Conservation (phyloP, 2,329 filamentous ascomycete species). For the Bipolaris bicolor region DNA sequence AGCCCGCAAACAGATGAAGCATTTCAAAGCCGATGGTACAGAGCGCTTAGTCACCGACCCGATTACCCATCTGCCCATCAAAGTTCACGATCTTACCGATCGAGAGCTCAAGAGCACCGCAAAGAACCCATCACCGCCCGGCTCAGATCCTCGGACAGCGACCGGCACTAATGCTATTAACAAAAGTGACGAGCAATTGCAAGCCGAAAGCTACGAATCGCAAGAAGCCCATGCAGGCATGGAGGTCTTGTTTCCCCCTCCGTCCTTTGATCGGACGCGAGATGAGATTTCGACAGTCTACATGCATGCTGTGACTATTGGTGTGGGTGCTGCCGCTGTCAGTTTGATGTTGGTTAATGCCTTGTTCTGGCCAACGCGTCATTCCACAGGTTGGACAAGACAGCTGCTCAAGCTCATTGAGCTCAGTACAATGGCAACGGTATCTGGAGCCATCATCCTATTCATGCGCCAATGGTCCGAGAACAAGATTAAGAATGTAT, state of each 20-base stretch:
- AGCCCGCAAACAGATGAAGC: constrained; percentile 58
- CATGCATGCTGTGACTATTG: constrained; percentile 52
- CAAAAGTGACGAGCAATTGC: constrained; percentile 54
- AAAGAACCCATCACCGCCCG: constrained; percentile 54
- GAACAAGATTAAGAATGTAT: constrained; percentile 66
- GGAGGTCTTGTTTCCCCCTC: constrained; percentile 61
- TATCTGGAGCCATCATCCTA: constrained; percentile 47
- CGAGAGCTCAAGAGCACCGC: constrained; percentile 61
- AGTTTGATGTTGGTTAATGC: constrained; percentile 45
- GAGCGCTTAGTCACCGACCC: constrained; percentile 72
- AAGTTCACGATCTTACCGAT: constrained; percentile 71
- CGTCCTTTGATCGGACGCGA: constrained; percentile 55
- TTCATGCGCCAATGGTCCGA: constrained; percentile 65
- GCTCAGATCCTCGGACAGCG: constrained; percentile 49
- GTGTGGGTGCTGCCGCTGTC: constrained; percentile 45
- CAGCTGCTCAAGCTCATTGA: constrained; percentile 38
- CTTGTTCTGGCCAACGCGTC: constrained; percentile 42
- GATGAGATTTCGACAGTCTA: constrained; percentile 55
- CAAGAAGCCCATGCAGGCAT: constrained; percentile 55
- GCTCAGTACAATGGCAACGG: constrained; percentile 34
- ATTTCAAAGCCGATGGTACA: constrained; percentile 54
- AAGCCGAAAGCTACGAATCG: constrained; percentile 51
- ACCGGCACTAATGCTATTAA: constrained; percentile 55
- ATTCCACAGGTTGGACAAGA: constrained; percentile 40
- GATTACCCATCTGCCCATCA: constrained; percentile 72